Evolutionary conservation across 345 rosid species (phyloP).

Genomic region (Clarkia xantiana): DNA sequence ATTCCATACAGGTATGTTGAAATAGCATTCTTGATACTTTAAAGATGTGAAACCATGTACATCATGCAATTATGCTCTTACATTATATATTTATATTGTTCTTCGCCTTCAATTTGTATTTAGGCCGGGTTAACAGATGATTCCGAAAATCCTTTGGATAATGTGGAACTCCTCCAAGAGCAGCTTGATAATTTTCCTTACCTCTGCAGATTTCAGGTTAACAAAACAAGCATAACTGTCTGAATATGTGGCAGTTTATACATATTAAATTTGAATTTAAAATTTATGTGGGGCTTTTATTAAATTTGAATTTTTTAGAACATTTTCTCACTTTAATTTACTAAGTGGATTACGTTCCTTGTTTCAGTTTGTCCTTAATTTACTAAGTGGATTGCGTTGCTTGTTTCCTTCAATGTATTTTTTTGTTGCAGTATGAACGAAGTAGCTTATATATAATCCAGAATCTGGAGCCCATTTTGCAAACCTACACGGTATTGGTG

Average conservation of each 20-base stretch:
- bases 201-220: conserved; percentile 97
- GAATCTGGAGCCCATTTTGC: conserved; percentile 87
- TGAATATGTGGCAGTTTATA: too few species aligned
- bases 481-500: conserved; percentile 60
- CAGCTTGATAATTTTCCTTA: conserved; percentile 96
- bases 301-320: too few species aligned
- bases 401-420: neutral
- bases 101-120: conserved; percentile 3
- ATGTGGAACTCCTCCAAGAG: conserved; percentile 96
- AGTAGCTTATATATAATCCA: conserved; percentile 75
- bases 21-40: neutral
- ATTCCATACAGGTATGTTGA: conserved; percentile 71
- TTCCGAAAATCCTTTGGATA: conserved; percentile 87
- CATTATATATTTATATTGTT: conserved; percentile 2
- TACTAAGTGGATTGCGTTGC: neutral
- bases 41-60: too few species aligned
- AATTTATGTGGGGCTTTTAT: too few species aligned
- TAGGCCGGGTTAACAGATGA: conserved; percentile 81
- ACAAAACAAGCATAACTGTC: neutral
- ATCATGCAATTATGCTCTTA: neutral
- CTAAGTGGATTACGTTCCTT: too few species aligned
- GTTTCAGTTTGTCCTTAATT: neutral
- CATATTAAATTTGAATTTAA: too few species aligned
- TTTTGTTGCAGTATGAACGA: conserved; percentile 65
- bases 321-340: too few species aligned